Percentiles rank a stretch among this genome's conserved stretches.
phyloP scores from a whole-genome alignment of 768 basidiomycete genomes.

The Auricularia auricula-judae region DNA sequence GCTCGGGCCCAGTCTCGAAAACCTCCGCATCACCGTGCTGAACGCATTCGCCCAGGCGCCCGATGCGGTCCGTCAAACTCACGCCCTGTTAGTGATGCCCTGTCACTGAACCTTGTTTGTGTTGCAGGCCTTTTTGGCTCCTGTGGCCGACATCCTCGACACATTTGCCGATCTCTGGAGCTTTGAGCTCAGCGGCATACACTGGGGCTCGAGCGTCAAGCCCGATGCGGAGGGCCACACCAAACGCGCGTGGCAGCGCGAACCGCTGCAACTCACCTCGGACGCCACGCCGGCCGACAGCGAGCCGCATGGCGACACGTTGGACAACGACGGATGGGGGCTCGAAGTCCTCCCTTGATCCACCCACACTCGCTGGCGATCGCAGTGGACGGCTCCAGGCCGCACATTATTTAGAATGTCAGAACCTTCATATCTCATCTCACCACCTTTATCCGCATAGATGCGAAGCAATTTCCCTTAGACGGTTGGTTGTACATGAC shows the following conservation, averaged over 20 bases:
- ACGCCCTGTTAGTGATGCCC: neutral
- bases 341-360: neutral
- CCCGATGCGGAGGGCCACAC: conserved; percentile 10
- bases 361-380: neutral
- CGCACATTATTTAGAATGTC: neutral
- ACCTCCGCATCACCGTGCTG: conserved; percentile 49
- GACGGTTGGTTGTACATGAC: too few species aligned
- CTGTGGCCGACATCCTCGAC: conserved; percentile 46
- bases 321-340: neutral
- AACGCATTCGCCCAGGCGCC: conserved; percentile 1
- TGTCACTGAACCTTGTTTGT: conserved; percentile 27
- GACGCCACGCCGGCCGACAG: neutral
- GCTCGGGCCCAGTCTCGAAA: conserved; percentile 44
- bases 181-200: conserved; percentile 68
- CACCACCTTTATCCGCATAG: too few species aligned
- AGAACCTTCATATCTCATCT: too few species aligned
- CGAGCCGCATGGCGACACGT: neutral
- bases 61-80: neutral
- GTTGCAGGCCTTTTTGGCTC: conserved; percentile 48
- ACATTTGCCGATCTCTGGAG: conserved; percentile 48
- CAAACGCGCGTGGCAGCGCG: neutral
- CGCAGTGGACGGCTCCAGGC: neutral
- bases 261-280: neutral
- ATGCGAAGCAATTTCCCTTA: too few species aligned
- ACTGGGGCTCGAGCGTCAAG: conserved; percentile 51